Base-by-base conservation (phyloP, 495 filamentous ascomycete species). In the Baudoinia panamericana region DNA sequence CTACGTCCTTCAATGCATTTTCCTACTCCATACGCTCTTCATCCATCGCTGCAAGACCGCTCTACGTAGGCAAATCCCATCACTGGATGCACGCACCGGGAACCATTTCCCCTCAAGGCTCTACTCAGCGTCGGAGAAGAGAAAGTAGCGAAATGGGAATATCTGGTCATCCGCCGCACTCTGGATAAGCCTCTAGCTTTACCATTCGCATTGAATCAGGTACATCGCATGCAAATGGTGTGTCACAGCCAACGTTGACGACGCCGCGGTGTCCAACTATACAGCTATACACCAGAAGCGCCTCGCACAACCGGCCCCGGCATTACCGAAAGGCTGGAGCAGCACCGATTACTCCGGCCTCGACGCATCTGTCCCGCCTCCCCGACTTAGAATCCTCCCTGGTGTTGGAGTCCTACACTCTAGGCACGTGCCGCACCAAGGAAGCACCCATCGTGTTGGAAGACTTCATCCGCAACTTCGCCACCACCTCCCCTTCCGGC, bases 371-470 rank as follows among this genome's bases (percentile, higher is more conserved):
- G 25, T 16, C 13, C 22, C 32, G 23, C 41, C 41, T 9, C 2
- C n/a, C 41, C 2, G 41, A 44, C 21, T 25, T 44, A 18, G 41
- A 36, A 30, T 23, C 31, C 32, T 44, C 41, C 17, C 32, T 44
- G 4, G 32, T 9, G 3, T 33, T 44, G 5, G 12, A 23, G 12
- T 35, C 41, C 19, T 28, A 37, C 25, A 16, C 32, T 13, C 22
- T 44, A 6, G 41, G 32, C 32, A 29, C 41, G 23, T n/a, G 22
- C 24, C 15, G 27, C 12, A 21, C 13, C 6, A 21, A 7, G 2
- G 26, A 30, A 23, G n/a, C n/a, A 18, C 41, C 41, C 7, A 26
- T 44, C 31, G 32, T 30, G 2, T 25, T 44, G 19, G 30, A 37
- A 37, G 30, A 44, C 25, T 44, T 10, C 13, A 16, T 44, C 41